Percentiles rank a stretch among this genome's conserved stretches.
Evolutionary conservation across 2,329 filamentous ascomycete genomes (phyloP).

Genomic region (Diaporthe sp.): DNA sequence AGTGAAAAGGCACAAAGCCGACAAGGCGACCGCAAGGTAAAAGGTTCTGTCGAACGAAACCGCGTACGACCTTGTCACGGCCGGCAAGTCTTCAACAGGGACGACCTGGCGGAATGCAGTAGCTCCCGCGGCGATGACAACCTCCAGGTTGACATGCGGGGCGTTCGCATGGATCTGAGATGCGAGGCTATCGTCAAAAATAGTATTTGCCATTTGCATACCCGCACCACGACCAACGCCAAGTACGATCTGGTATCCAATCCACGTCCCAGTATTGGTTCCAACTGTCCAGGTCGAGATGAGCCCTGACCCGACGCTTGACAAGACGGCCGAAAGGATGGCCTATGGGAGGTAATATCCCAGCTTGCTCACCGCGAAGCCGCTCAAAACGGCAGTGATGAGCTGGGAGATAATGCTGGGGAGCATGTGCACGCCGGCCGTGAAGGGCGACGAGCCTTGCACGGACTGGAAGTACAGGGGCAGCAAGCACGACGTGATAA

Average conservation of each 20-base stretch:
- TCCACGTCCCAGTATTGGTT: conserved; percentile 33
- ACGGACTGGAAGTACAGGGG: conserved; percentile 33
- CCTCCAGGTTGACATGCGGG: conserved; percentile 40
- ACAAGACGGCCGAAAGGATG: conserved; percentile 26
- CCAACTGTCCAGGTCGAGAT: conserved; percentile 34
- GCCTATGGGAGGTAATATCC: conserved; percentile 38
- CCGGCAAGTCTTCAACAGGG: conserved; percentile 41
- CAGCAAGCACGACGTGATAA: conserved; percentile 42
- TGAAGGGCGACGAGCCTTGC: conserved; percentile 15
- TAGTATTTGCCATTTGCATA: conserved; percentile 37
- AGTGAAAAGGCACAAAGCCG: conserved; percentile 45
- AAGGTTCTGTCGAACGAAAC: conserved; percentile 50
- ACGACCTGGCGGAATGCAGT: conserved; percentile 49
- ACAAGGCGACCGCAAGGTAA: conserved; percentile 50
- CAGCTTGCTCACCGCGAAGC: conserved; percentile 25
- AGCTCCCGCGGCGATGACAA: conserved; percentile 50
- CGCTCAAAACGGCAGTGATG: conserved; percentile 1
- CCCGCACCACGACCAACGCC: conserved; percentile 35
- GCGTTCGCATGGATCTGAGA: conserved; percentile 40
- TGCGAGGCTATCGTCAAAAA: conserved; percentile 43
- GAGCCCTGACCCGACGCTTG: conserved; percentile 34
- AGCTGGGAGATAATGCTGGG: conserved; percentile 22
- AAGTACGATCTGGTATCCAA: conserved; percentile 36
- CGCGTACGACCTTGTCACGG: conserved; percentile 51
- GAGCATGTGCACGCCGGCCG: conserved; percentile 21